These are phyloP conservation scores for Phytophthora pistaciae DNA, from an alignment of 352 stramenopile species.

Conservation along the genomic window DNA sequence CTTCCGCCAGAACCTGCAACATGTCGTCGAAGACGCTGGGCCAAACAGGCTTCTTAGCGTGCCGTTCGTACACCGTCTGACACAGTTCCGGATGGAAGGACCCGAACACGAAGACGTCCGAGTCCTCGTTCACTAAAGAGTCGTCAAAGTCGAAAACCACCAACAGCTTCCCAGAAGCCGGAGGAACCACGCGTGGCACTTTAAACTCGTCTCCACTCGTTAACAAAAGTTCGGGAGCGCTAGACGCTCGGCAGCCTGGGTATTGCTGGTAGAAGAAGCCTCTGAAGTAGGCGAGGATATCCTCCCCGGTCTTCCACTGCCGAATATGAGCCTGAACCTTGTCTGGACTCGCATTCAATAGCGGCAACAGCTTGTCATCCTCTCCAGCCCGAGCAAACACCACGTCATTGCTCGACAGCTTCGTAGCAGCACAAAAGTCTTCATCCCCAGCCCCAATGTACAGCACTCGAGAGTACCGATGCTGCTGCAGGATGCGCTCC, in stretches of 20 bases:
- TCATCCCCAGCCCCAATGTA: conserved; percentile 62
- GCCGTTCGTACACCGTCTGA: conserved; percentile 32
- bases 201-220: conserved; percentile 11
- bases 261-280: conserved; percentile 33
- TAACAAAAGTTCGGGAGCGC: not conserved
- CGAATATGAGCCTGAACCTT: conserved; percentile 22
- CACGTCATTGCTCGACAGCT: conserved; percentile 37
- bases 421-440: conserved; percentile 59
- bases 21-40: conserved; percentile 70
- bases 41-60: conserved; percentile 46
- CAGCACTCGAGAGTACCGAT: conserved; percentile 50
- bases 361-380: conserved; percentile 13
- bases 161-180: conserved; percentile 26
- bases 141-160: conserved; percentile 67
- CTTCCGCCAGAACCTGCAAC: conserved; percentile 44
- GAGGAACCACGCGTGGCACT: conserved; percentile 10
- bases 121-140: conserved; percentile 66
- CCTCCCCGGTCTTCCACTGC: conserved; percentile 23
- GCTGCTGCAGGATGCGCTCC: conserved; percentile 38
- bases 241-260: conserved; percentile 8
- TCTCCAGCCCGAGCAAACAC: conserved; percentile 26
- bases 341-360: conserved; percentile 8
- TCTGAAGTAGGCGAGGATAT: conserved; percentile 30
- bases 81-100: conserved; percentile 65
- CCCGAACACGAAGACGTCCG: conserved; percentile 73